These are phyloP conservation scores for Blastobotrys malaysiensis DNA, from an alignment of 1,139 yeast species.

Conservation along the genomic window DNA sequence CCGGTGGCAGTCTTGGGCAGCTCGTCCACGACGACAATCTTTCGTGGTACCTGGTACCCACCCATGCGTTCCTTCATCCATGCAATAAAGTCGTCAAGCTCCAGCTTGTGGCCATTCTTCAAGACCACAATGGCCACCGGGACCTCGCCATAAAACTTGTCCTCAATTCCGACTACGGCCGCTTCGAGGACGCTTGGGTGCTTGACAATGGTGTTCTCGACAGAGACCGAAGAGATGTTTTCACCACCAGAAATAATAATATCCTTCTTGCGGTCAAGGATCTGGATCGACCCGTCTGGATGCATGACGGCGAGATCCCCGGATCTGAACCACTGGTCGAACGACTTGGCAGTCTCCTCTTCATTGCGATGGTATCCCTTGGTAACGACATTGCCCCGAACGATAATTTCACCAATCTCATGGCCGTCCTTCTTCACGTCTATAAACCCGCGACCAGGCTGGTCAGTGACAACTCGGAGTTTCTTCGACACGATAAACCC, in stretches of 20 bases:
- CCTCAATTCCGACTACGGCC: constrained; percentile 37
- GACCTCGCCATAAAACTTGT: constrained; percentile 34
- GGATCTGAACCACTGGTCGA: constrained; percentile 74
- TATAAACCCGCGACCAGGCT: constrained; percentile 32
- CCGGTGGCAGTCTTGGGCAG: constrained; percentile 38
- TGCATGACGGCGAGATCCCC: constrained; percentile 70
- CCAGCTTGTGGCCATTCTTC: constrained; percentile 15
- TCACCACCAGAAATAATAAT: constrained; percentile 81
- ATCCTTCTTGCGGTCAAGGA: constrained; percentile 73
- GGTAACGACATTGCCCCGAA: constrained; percentile 46
- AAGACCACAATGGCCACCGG: constrained; percentile 34
- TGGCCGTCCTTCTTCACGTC: constrained; percentile 44
- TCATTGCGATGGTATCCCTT: constrained; percentile 55
- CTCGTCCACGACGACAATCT: constrained; percentile 25
- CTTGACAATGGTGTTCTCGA: constrained; percentile 58
- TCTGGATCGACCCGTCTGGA: constrained; percentile 50
- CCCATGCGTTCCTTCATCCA: constrained; percentile 31
- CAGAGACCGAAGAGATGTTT: constrained; percentile 71
- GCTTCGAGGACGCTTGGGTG: constrained; percentile 33
- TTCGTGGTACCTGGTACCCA: constrained; percentile 35
- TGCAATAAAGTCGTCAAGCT: constrained; percentile 20
- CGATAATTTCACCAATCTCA: constrained; percentile 36
- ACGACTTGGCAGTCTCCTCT: constrained; percentile 46
- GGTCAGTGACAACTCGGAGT: constrained; percentile 46
- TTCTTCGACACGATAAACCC: constrained; percentile 35